These are phyloP conservation scores for Aspergillus hiratsukae DNA, from an alignment of 2,329 filamentous ascomycete genomes.

Conservation along the genomic window DNA sequence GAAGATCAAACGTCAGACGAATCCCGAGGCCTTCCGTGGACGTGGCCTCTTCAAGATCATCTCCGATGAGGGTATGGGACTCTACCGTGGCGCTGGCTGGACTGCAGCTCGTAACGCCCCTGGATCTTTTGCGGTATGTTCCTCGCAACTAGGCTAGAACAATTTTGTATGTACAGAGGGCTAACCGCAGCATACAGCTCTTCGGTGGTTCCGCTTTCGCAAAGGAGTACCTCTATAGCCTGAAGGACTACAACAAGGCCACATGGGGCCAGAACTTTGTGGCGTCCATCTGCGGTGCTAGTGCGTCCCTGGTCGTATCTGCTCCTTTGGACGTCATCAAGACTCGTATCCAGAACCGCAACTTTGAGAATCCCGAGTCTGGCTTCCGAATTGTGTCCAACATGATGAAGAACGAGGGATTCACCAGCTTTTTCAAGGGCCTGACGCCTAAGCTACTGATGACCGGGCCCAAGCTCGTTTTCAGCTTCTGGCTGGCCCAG, in stretches of 20 bases:
- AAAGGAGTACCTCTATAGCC: conserved; percentile 89
- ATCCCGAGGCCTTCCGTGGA: conserved; percentile 95
- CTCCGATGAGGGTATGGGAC: conserved; percentile 85
- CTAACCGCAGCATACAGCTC: conserved; percentile 53
- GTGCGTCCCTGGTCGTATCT: conserved; percentile 92
- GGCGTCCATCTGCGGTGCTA: conserved; percentile 90
- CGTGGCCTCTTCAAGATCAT: conserved; percentile 87
- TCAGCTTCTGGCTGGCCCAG: conserved; percentile 99
- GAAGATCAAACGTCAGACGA: conserved; percentile 99
- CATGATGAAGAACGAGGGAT: conserved; percentile 88
- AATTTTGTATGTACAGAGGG: background rate
- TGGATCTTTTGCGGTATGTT: conserved; percentile 85
- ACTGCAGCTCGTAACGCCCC: conserved; percentile 95
- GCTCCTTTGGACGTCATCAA: conserved; percentile 96
- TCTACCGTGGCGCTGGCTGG: conserved; percentile 97
- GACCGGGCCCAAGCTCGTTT: conserved; percentile 98
- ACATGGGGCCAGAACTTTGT: conserved; percentile 96
- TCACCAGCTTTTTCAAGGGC: conserved; percentile 92
- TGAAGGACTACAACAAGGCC: conserved; percentile 93
- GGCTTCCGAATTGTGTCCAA: conserved; percentile 87
- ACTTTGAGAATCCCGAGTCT: conserved; percentile 96
- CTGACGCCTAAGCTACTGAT: conserved; percentile 95
- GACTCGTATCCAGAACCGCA: conserved; percentile 95
- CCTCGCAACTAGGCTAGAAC: conserved; percentile 12
- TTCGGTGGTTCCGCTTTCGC: conserved; percentile 97